phyloP scores from a whole-genome alignment of 345 rosid genomes.

The Conringia planisiliqua region DNA sequence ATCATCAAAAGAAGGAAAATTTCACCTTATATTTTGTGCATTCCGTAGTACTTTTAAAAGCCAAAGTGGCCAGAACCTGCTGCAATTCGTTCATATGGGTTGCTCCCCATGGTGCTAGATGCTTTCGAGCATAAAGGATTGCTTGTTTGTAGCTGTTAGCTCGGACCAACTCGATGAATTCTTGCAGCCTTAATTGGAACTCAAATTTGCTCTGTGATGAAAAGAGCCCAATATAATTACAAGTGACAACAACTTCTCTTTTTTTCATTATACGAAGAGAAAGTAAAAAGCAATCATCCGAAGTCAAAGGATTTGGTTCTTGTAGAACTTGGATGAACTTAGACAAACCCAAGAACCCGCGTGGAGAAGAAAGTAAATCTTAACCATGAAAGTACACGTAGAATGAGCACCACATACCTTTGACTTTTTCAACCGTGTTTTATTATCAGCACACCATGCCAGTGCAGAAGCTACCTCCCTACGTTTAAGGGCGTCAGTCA shows the following conservation, averaged over 20 bases:
- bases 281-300: background rate
- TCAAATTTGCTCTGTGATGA: constrained; percentile 78
- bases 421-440: constrained; percentile 83
- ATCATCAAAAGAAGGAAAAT: background rate
- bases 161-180: constrained; percentile 86
- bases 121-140: constrained; percentile 74
- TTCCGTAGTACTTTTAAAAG: constrained; percentile 73
- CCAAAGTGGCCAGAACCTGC: constrained; percentile 78
- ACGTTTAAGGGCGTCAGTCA: constrained; percentile 78
- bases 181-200: constrained; percentile 95
- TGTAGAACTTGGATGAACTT: too few species aligned
- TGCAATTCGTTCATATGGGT: constrained; percentile 85
- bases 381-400: background rate
- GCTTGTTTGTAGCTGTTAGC: constrained; percentile 66
- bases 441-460: constrained; percentile 92
- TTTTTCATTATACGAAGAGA: background rate
- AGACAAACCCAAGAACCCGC: background rate
- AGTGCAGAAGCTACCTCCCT: constrained; percentile 83
- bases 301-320: background rate
- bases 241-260: background rate
- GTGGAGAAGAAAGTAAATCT: background rate
- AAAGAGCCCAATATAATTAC: background rate
- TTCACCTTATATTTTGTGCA: constrained; percentile 81
- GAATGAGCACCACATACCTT: constrained; percentile 47
- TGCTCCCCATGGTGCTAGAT: constrained; percentile 87